Conservation (phyloP, 768 basidiomycete species). For the Rhizopogon sp. region DNA sequence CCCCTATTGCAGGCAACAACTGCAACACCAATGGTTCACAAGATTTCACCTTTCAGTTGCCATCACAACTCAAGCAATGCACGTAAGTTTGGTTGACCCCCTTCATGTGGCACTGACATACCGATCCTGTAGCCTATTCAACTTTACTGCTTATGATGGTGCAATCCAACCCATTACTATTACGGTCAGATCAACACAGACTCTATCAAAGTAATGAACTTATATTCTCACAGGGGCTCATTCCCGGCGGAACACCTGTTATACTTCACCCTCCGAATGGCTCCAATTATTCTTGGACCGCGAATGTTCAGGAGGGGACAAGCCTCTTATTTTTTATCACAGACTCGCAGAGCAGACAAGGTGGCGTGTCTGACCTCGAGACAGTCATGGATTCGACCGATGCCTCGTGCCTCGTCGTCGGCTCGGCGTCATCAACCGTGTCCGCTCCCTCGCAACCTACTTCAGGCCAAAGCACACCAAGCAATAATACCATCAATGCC, state of each 20-base stretch:
- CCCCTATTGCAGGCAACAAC: slow-evolving; percentile 30
- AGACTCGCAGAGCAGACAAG: slow-evolving; percentile 44
- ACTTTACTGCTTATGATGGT: slow-evolving; percentile 35
- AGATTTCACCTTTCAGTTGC: slow-evolving; percentile 43
- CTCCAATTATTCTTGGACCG: slow-evolving; percentile 44
- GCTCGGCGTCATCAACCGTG: slow-evolving; percentile 47
- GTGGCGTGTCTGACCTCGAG: slow-evolving; percentile 52
- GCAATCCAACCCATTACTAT: slow-evolving; percentile 54
- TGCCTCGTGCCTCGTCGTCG: slow-evolving; percentile 44
- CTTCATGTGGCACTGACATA: slow-evolving; percentile 4
- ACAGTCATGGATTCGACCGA: slow-evolving; percentile 44
- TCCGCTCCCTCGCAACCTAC: slow-evolving; percentile 14
- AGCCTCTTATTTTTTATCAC: slow-evolving; percentile 52
- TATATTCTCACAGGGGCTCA: slow-evolving; percentile 39
- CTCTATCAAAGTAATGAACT: neutral
- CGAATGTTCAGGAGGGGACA: slow-evolving; percentile 52
- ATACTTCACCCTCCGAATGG: slow-evolving; percentile 31
- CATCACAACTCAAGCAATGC: slow-evolving; percentile 56
- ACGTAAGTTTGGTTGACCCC: slow-evolving; percentile 30
- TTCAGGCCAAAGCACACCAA: slow-evolving; percentile 16
- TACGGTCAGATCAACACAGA: slow-evolving; percentile 29
- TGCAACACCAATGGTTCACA: slow-evolving; percentile 49
- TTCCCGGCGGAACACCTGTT: slow-evolving; percentile 57
- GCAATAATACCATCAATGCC: slow-evolving; percentile 32
- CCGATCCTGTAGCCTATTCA: slow-evolving; percentile 33